A percentile compares a stretch with the other conserved stretches of the same genome.
Conservation (phyloP, 2,329 filamentous ascomycete species). For the Monascus ruber region DNA sequence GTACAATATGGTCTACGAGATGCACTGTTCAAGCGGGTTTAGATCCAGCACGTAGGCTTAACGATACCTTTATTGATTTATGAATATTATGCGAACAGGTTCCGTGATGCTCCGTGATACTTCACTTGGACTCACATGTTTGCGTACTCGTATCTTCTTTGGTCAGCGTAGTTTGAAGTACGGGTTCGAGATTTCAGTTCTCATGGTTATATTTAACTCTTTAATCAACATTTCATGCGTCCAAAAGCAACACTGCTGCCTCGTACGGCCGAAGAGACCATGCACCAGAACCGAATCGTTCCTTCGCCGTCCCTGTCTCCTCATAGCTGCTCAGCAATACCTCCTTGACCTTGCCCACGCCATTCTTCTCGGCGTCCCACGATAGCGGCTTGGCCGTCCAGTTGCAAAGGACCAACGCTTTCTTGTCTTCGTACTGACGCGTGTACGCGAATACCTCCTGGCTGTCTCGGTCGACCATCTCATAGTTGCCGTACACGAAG, state of each 20-base stretch:
- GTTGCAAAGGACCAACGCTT: slow-evolving; percentile 25
- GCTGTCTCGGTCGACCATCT: slow-evolving; percentile 42
- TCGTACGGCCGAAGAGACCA: slow-evolving; percentile 25
- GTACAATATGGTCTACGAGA: no score
- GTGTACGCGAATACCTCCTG: slow-evolving; percentile 46
- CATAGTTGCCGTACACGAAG: slow-evolving; percentile 58
- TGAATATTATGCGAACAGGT: no score
- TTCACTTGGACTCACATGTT: no score
- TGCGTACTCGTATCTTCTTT: no score
- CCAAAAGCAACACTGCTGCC: slow-evolving; percentile 18
- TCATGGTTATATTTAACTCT: no score
- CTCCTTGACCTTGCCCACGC: slow-evolving; percentile 13
- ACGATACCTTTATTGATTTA: no score
- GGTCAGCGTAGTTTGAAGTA: no score
- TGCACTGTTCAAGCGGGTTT: no score
- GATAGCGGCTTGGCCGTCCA: slow-evolving; percentile 21
- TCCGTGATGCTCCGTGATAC: no score
- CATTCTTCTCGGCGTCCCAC: slow-evolving; percentile 21
- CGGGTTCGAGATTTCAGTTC: no score
- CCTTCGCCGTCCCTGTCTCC: slow-evolving; percentile 6
- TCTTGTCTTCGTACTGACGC: slow-evolving; percentile 25
- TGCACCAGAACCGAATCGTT: slow-evolving; percentile 12
- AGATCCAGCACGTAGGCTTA: no score
- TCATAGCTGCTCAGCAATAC: slow-evolving; percentile 24
- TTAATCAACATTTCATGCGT: neutral